Base-by-base conservation (phyloP, 2,329 filamentous ascomycete species). In the Allantophomopsis cytisporea region DNA sequence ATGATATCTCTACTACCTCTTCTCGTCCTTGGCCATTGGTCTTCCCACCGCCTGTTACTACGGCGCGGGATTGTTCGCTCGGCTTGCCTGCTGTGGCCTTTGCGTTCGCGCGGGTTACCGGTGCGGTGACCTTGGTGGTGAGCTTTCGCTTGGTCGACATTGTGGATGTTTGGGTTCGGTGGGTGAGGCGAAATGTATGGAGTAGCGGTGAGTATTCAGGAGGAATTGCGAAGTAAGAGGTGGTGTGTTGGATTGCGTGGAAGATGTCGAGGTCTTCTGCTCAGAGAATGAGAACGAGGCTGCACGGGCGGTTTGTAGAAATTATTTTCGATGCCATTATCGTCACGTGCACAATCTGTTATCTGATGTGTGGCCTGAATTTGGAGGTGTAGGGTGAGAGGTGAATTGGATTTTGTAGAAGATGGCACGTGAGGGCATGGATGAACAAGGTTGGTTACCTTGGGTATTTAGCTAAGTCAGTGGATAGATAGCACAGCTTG, bases 111-210 rank as follows among this genome's bases (percentile, higher is more conserved):
- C 66, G 71, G 43, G 71, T 61, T 12, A 65, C 61, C 0, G 76
- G 76, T 43, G 67, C 60, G 41, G 69, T 71, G 51, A 80, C 62
- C 59, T 69, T 70, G 42, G 65, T 63, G 43, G 71, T 60, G 41
- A 68, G 62, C 66, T 76, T 80, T 54, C 73, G 64, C 59, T 76
- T 80, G 35, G 73, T 69, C 44, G 73, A 73, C 68, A 76, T 75
- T 44, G 44, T 43, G 33, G 33, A 39, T 39, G 36, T 23, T n/a
- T 20, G 31, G 31, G 14, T 7, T 7, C 3, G 2, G 32, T 15
- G 14, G 14, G 18, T 18, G 16, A 14, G 32, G 5, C 13, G 32
- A 34, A 13, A 34, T 15, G 13, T 15, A 12, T 18, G 14, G 7
- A 12, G 14, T 34, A 7, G 32, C 12, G 35, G 35, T 28, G 23